Percentiles rank a stretch among this genome's conserved stretches.
Evolutionary conservation across 2,329 filamentous ascomycete genomes (phyloP).

Genomic region (Fusarium albosuccineum): DNA sequence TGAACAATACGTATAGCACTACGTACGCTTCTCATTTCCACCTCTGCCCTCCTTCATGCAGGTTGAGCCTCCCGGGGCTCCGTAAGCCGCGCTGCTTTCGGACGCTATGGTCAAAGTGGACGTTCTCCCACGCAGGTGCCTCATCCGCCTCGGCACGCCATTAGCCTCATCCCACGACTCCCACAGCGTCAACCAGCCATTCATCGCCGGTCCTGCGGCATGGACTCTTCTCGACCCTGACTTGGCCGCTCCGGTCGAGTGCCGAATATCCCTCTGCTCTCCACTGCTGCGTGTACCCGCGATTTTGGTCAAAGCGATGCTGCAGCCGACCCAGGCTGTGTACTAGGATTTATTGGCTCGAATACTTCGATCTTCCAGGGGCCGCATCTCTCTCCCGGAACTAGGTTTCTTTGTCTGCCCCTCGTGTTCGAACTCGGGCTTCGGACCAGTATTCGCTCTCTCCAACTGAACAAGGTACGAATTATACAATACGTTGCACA

Average conservation of each 20-base stretch:
- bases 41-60: conserved; percentile 18
- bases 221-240: conserved; percentile 10
- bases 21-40: conserved; percentile 9
- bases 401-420: conserved; percentile 18
- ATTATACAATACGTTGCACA: neutral
- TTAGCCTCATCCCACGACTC: conserved; percentile 21
- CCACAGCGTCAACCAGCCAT: conserved; percentile 2
- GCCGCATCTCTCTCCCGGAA: conserved; percentile 16
- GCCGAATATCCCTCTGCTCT: conserved; percentile 23
- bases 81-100: conserved; percentile 30
- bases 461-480: neutral
- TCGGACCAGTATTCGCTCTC: conserved; percentile 7
- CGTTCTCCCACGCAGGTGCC: conserved; percentile 13
- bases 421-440: conserved; percentile 31
- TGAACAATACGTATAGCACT: conserved; percentile 12
- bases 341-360: conserved; percentile 16
- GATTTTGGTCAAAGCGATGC: conserved; percentile 13
- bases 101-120: conserved; percentile 7
- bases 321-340: conserved; percentile 23
- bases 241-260: conserved; percentile 20
- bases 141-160: conserved; percentile 24
- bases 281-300: conserved; percentile 3
- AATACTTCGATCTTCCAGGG: conserved; percentile 18
- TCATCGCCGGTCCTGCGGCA: conserved; percentile 3
- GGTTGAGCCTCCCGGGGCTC: conserved; percentile 6